Evolutionary conservation across 1,284 basidiomycete genomes (phyloP), one percentile per base, ranked within the genome.

Genomic region (Puccinia triticina): DNA sequence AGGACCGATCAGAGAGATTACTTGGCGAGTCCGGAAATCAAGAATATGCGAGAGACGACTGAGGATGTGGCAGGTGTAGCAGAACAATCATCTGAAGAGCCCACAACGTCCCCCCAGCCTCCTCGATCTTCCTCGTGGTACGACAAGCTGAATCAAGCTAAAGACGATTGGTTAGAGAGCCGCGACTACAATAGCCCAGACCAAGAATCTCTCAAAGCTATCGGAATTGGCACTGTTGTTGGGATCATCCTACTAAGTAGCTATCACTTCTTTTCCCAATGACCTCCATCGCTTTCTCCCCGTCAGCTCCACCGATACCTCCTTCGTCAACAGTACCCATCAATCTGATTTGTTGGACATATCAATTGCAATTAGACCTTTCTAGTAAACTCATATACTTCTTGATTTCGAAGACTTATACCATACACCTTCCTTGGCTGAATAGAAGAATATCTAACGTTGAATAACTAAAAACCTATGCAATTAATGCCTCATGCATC

Each of bases 181-280:
- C 46, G n/a, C 16, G 26, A 72, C 43, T 53, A 48, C 46, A 72
- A 29, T 34, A 29, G 32, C 26, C 16, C 40, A 32, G 69, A 72
- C n/a, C 69, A 48, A 72, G 40, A 73, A 29, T 34, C 53, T 4
- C 26, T 55, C 71, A 37, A 32, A 37, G 71, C 18, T 18, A 73
- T 73, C 18, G 48, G 48, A 34, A 34, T 53, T 11, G 53, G 71
- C 34, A 73, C 71, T 29, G n/a, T 73, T 26, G 53, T 73, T n/a
- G 71, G 71, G 5, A 55, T 73, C 71, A 34, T 73, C 34, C 46
- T 73, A 7, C 29, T 73, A 29, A 48, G 71, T 23, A 73, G 66
- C 66, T 69, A 46, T 37, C 66, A 69, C n/a, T 37, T 69, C 40
- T 37, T 69, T 29, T 69, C 66, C 23, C 40, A 69, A 29, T 69